Conservation (phyloP, 805 yeast species). For the Martiniozyma abietophila region DNA sequence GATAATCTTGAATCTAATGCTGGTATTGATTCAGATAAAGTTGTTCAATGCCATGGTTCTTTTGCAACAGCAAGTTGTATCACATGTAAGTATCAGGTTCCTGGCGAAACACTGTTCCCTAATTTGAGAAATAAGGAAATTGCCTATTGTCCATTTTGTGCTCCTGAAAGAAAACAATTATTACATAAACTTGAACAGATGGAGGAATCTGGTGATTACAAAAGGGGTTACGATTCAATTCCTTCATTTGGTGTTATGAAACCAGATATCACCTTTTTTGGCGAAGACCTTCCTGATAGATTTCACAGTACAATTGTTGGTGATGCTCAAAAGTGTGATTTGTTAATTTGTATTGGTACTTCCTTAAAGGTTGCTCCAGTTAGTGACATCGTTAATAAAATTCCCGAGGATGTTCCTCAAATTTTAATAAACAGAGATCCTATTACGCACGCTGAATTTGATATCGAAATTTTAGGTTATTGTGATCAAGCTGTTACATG, state of each 20-base stretch:
- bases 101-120: conserved; percentile 56
- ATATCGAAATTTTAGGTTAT: conserved; percentile 63
- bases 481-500: conserved; percentile 77
- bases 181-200: conserved; percentile 21
- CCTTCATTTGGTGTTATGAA: conserved; percentile 74
- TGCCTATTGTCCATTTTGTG: conserved; percentile 68
- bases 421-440: conserved; percentile 71
- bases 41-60: conserved; percentile 89
- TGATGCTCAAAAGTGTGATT: conserved; percentile 64
- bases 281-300: conserved; percentile 66
- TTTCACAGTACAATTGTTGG: conserved; percentile 52
- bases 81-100: conserved; percentile 58
- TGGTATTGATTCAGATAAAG: conserved; percentile 55
- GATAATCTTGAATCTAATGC: conserved; percentile 81
- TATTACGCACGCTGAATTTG: conserved; percentile 69
- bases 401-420: conserved; percentile 72
- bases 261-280: conserved; percentile 90
- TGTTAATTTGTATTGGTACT: conserved; percentile 80
- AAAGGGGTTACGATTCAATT: conserved; percentile 23
- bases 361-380: conserved; percentile 91
- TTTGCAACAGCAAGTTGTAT: conserved; percentile 82
- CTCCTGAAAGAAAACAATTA: conserved; percentile 29
- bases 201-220: conserved; percentile 23
- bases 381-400: conserved; percentile 69
- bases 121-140: conserved; percentile 50